Evolutionary conservation across 2,329 filamentous ascomycete genomes (phyloP), one percentile per base, ranked within the genome.

Genomic region (Pseudogymnoascus sp.): DNA sequence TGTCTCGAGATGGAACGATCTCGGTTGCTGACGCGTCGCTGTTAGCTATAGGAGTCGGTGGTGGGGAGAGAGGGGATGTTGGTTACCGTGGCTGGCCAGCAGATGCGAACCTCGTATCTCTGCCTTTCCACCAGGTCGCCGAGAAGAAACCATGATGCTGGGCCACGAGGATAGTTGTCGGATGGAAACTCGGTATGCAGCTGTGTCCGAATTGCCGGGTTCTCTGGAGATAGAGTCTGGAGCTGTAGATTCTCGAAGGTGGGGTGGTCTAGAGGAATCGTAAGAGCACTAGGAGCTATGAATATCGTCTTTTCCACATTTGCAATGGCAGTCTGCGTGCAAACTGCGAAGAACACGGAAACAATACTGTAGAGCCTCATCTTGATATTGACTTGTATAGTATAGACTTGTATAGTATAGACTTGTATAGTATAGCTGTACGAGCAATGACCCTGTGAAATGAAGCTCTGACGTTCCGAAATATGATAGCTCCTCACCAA

Each of bases 221-320:
- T 72, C 23, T 73, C 70, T 3, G 84, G 85, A 3, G 83, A 84
- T 57, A 95, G 78, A n/a, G 77, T 74, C 64, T 82, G 76, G 59
- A 95, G 78, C 55, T 80, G 78, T 35, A 92, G 77, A 67, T 82
- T 76, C 61, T 82, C 77, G 57, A 89, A 72, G 59, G 75, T 79
- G 61, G 80, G 81, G 65, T 77, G 78, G 57, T 76, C 71, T 59
- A 79, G 72, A 34, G 86, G 81, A 48, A 88, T 73, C 59, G 77
- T 72, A 67, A 82, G 72, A 30, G 77, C 72, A 30, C 75, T 70
- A 9, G 92, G 91, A 19, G 83, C 90, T 34, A 87, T 77, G 75
- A 99, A 97, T 68, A 97, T 90, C 66, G 82, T 79, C 75, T 99
- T 99, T 72, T 97, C 94, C 60, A 88, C 87, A 72, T 99, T 97